A percentile compares a stretch with the other conserved stretches of the same genome.
Evolutionary conservation across 257 asterid species (phyloP).

Genomic region (Salvia rosmarinus): DNA sequence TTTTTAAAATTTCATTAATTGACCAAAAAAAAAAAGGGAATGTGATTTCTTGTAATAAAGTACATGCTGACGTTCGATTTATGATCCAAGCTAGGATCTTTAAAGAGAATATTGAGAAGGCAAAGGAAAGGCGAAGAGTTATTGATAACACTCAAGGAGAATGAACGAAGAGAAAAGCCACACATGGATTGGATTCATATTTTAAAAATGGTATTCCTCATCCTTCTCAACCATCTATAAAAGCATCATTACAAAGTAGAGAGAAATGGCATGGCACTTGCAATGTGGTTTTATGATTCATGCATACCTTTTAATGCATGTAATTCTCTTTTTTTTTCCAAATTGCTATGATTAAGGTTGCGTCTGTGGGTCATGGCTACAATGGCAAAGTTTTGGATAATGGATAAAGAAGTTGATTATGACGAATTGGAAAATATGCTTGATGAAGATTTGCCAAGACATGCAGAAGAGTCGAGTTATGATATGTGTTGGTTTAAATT

Average conservation of each 20-base stretch:
- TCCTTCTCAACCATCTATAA: neutral
- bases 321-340: neutral
- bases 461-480: too few relatives aligned
- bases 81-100: conserved; percentile 4
- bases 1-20: too few relatives aligned
- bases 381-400: too few relatives aligned
- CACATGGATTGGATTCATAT: neutral
- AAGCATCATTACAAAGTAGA: neutral
- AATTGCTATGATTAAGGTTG: neutral
- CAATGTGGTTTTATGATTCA: neutral
- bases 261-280: neutral
- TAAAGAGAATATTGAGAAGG: neutral
- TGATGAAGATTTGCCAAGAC: too few relatives aligned
- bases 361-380: neutral
- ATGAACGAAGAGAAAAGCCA: neutral
- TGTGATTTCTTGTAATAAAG: neutral
- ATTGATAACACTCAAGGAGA: neutral
- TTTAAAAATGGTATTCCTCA: neutral
- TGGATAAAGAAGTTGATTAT: too few relatives aligned
- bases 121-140: neutral
- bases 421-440: too few relatives aligned
- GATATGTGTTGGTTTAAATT: too few relatives aligned
- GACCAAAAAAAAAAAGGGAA: too few relatives aligned
- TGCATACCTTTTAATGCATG: neutral
- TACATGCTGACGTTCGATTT: neutral